Evolutionary conservation across 208 protist genomes (phyloP), one percentile per base, ranked within the genome.

Genomic region (Trypanosoma mega): DNA sequence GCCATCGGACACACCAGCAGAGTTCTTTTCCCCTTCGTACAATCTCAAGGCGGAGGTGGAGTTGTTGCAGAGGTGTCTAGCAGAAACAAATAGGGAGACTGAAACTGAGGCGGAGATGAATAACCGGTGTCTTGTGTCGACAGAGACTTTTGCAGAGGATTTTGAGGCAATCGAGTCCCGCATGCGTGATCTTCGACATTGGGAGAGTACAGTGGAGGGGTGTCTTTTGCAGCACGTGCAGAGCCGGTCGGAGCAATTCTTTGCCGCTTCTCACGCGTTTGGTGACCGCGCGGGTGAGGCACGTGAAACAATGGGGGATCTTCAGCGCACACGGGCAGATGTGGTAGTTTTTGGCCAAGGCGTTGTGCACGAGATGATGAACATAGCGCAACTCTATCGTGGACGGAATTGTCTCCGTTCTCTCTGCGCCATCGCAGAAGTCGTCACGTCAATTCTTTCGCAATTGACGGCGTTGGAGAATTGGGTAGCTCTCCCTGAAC

Each of bases 171-270:
- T 95, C 6, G 86, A 96, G 64, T 21, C 47, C 24, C 77, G 84
- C 24, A 75, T 72, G 52, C 82, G 76, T 52, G 63, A 87, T 52
- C 74, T 97, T 43, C 82, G 87, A 8, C 44, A 58, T 39, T 97
- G 76, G 75, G 78, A 93, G 55, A 51, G 53, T 16, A 76, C 46
- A 3, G 92, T 97, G 18, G 85, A 96, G 57, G 39, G 56, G 23
- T 93, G 82, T 41, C 57, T 97, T 50, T 60, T 94, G 39, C 58
- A 78, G 48, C 92, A 95, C 64, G 92, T 96, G 12, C 83, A 88
- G 69, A 79, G 74, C 62, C 78, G 77, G 26, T 92, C 87, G 12
- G 83, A 90, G 51, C 74, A 90, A 62, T 95, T 97, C 71, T 94
- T 95, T 63, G 48, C 26, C 20, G 74, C 75, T 21, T 92, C 89